Evolutionary conservation across 768 basidiomycete genomes (phyloP).

Genomic region (Auricularia sp.): DNA sequence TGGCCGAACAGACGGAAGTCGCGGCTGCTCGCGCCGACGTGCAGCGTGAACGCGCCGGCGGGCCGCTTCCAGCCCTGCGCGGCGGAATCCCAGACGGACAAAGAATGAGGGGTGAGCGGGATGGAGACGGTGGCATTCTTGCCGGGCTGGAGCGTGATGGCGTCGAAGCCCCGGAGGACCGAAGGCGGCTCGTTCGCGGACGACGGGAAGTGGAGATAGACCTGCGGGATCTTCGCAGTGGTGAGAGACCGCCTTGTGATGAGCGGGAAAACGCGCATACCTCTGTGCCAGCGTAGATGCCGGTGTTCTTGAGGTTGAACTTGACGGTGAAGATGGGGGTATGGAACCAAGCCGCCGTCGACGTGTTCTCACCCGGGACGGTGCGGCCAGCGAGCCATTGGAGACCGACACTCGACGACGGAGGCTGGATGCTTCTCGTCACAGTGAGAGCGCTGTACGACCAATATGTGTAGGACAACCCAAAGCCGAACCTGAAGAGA

Average conservation of each 20-base stretch:
- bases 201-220: slow-evolving; percentile 14
- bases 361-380: slow-evolving; percentile 32
- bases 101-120: slow-evolving; percentile 14
- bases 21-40: slow-evolving; percentile 41
- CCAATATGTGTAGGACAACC: slow-evolving; percentile 78
- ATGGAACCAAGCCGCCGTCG: slow-evolving; percentile 53
- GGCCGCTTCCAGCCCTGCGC: slow-evolving; percentile 42
- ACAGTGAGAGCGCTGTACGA: slow-evolving; percentile 52
- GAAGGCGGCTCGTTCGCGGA: slow-evolving; percentile 10
- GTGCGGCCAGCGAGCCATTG: slow-evolving; percentile 19
- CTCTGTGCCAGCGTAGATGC: slow-evolving; percentile 14
- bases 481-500: slow-evolving; percentile 57
- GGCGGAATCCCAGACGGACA: slow-evolving; percentile 40
- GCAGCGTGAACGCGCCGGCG: slow-evolving; percentile 40
- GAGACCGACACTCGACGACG: slow-evolving; percentile 19
- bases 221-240: slow-evolving; percentile 8
- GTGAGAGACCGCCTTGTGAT: not conserved
- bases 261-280: not conserved
- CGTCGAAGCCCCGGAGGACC: slow-evolving; percentile 15
- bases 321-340: slow-evolving; percentile 23
- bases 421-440: slow-evolving; percentile 22
- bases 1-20: slow-evolving; percentile 29
- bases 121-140: slow-evolving; percentile 2
- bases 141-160: slow-evolving; percentile 9
- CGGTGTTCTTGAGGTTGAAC: slow-evolving; percentile 17